phyloP scores from a whole-genome alignment of 2,329 filamentous ascomycete genomes.

The Cytospora leucostoma region DNA sequence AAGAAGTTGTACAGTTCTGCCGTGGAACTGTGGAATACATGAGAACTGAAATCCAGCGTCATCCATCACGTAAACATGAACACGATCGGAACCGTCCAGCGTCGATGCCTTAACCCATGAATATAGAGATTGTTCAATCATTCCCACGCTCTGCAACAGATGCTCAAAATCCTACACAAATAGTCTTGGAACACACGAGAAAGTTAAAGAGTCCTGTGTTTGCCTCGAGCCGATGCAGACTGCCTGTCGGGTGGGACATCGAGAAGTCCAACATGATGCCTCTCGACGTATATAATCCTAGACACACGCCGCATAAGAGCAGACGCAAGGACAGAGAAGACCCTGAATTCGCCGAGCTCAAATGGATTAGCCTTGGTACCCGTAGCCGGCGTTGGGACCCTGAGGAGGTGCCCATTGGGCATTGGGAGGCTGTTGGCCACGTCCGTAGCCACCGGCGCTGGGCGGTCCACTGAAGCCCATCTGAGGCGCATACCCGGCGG shows the following conservation, averaged over 20 bases:
- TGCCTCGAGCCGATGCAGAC: no score
- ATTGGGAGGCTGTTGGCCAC: slow-evolving; percentile 65
- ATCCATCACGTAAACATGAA: slow-evolving; percentile 6
- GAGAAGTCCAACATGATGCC: neutral
- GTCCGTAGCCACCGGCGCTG: slow-evolving; percentile 82
- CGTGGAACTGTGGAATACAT: slow-evolving; percentile 12
- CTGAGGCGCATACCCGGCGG: slow-evolving; percentile 64
- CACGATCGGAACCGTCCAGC: slow-evolving; percentile 12
- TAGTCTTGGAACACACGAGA: slow-evolving; percentile 11
- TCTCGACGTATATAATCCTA: neutral
- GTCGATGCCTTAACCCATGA: slow-evolving; percentile 7
- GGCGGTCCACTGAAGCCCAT: slow-evolving; percentile 72
- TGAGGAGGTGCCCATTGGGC: slow-evolving; percentile 54
- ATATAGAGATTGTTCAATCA: slow-evolving; percentile 12
- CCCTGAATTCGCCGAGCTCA: neutral
- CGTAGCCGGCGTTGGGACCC: slow-evolving; percentile 62
- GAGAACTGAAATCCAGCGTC: slow-evolving; percentile 5
- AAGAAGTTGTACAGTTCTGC: slow-evolving; percentile 9
- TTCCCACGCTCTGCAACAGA: slow-evolving; percentile 18
- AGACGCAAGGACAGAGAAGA: neutral
- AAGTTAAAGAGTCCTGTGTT: neutral
- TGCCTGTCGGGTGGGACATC: no score
- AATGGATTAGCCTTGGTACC: slow-evolving; percentile 59
- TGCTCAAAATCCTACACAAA: slow-evolving; percentile 18
- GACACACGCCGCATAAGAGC: neutral